Evolutionary conservation across 805 yeast species (phyloP), one percentile per base, ranked within the genome.

Genomic region (Wickerhamiella spandovensis): DNA sequence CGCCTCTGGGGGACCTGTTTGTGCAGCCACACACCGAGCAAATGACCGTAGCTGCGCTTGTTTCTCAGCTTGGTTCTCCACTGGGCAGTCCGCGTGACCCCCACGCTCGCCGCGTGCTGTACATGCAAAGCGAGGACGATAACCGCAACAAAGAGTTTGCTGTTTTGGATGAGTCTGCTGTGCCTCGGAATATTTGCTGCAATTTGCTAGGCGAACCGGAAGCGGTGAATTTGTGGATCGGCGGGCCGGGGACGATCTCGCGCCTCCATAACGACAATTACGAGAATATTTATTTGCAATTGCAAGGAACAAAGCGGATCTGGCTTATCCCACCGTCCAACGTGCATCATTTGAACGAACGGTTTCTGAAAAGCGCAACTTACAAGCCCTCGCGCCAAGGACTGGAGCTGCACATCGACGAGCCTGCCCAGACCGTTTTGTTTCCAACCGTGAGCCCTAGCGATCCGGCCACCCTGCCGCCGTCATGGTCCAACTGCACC

Each of bases 181-280:
- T 62, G 13, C 58, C 54, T 7, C 32, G 39, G 20, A 35, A 30
- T 12, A 56, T 57, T 51, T 58, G 61, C 1, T 49, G 53, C n/a
- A 58, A 55, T 1, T 54, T 58, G 15, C 52, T 57, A 7, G 60
- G 56, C 10, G 41, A 44, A 9, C 67, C 68, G 10, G 65, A 63
- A 25, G 70, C 71, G 1, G 63, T 65, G n/a, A 68, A 68, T 47
- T 25, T 68, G 43, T 68, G 72, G 72, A 62, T 68, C 13, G 71
- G 71, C 20, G 55, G 57, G 30, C 39, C 49, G 8, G 51, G 55
- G 2, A 52, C 61, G 25, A 56, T 57, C 1, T 65, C 69, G 5
- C 53, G 69, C 6, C 61, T 65, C 23, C 69, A 65, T 51, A 60
- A 55, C 45, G 69, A 65, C 57, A 67, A 65, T 46, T 68, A 64